These are phyloP conservation scores for Yamadazyma tumulicola DNA, from an alignment of 805 yeast genomes.

Conservation along the genomic window DNA sequence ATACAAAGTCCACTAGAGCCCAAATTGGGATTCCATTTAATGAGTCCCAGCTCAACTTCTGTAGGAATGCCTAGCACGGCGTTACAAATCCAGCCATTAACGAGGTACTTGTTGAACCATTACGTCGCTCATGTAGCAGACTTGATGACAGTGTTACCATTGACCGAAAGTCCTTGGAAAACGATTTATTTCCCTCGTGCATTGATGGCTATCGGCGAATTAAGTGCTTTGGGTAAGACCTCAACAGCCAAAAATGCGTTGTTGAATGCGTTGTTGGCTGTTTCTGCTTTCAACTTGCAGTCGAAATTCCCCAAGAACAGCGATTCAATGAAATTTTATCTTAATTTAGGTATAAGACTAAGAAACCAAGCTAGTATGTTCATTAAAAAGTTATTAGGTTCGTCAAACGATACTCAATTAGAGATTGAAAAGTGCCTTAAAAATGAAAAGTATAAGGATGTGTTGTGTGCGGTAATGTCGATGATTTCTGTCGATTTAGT, in stretches of 20 bases:
- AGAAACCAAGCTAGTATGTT: conserved; percentile 72
- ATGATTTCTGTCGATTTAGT: conserved; percentile 87
- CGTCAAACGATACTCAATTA: conserved; percentile 26
- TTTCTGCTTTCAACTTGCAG: conserved; percentile 76
- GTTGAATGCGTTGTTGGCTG: conserved; percentile 75
- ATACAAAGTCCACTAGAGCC: conserved; percentile 37
- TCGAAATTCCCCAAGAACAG: conserved; percentile 67
- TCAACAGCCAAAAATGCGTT: conserved; percentile 74
- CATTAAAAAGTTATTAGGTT: conserved; percentile 51
- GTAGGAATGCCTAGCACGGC: conserved; percentile 56
- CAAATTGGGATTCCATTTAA: conserved; percentile 40
- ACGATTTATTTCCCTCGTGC: conserved; percentile 84
- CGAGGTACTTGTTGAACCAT: conserved; percentile 68
- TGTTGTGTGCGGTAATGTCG: conserved; percentile 74
- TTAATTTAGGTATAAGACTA: conserved; percentile 68
- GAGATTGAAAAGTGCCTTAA: conserved; percentile 47
- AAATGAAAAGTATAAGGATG: conserved; percentile 73
- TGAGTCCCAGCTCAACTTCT: conserved; percentile 22
- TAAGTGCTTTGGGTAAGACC: conserved; percentile 69
- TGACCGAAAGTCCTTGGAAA: conserved; percentile 83
- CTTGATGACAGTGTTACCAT: conserved; percentile 66
- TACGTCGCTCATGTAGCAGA: conserved; percentile 77
- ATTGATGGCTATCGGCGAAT: conserved; percentile 75
- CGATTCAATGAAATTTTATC: conserved; percentile 61
- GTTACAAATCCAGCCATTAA: conserved; percentile 61